These are phyloP conservation scores for Fragaria ananassa DNA, from an alignment of 306 rosid species.

Conservation along the genomic window DNA sequence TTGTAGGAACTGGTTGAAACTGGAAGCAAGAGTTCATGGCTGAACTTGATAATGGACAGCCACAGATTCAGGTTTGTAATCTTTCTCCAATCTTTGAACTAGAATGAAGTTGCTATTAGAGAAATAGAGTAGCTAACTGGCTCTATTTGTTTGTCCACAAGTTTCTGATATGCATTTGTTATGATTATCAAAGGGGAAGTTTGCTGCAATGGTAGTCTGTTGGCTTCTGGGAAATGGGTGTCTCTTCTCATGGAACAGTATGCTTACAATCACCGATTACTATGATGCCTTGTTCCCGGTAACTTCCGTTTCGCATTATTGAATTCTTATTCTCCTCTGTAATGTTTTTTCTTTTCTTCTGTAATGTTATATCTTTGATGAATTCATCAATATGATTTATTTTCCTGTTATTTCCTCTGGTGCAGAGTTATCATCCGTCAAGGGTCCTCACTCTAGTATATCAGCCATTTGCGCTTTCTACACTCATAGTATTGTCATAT, in stretches of 20 bases:
- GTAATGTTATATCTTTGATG: neutral
- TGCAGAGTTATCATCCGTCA: slow-evolving; percentile 74
- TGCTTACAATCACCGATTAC: slow-evolving; percentile 87
- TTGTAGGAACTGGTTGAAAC: slow-evolving; percentile 27
- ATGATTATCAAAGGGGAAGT: slow-evolving; percentile 51
- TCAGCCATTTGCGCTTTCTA: slow-evolving; percentile 81
- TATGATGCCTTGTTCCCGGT: slow-evolving; percentile 76
- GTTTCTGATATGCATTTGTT: slow-evolving; percentile 16
- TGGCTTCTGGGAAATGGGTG: slow-evolving; percentile 93
- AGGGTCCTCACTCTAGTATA: slow-evolving; percentile 81
- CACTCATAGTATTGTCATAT: slow-evolving; percentile 50
- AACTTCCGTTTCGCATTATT: slow-evolving; percentile 11
- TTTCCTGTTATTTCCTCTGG: slow-evolving; percentile 7
- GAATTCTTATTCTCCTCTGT: neutral
- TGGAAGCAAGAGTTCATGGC: slow-evolving; percentile 25
- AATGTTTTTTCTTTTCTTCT: neutral
- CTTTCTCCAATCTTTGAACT: neutral
- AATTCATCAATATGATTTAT: neutral
- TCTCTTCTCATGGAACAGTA: slow-evolving; percentile 89
- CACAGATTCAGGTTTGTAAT: slow-evolving; percentile 50
- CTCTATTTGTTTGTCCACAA: neutral
- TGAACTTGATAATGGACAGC: slow-evolving; percentile 31
- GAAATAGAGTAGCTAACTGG: neutral
- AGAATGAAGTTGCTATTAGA: neutral
- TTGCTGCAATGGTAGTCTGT: slow-evolving; percentile 52